Base-by-base conservation (phyloP, 129 eudicot genomes). In the Flaveria bidentis region DNA sequence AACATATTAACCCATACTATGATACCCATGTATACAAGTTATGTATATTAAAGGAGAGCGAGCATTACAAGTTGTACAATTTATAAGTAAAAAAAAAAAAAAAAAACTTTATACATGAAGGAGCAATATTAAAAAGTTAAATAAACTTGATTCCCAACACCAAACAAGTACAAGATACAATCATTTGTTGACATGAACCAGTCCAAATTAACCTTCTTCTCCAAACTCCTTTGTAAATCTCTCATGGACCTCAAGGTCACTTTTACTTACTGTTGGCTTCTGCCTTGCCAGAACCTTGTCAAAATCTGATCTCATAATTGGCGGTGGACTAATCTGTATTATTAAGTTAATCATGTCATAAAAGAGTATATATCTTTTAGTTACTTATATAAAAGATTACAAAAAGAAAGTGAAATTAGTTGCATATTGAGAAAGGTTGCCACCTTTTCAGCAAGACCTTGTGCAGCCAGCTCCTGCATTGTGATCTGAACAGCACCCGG, bases 391-490 rank as follows among this genome's bases (percentile, higher is more conserved):
- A 1, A 45, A 45, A 45, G 0, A 6, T 36, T 36, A 36, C 8
- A 36, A 5, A 28, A 28, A 28, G 0, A 28, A 33, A 36, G 41
- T 36, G 41, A 36, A 36, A 36, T 36, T 36, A 36, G 41, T 36
- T 36, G 41, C 41, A 45, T 45, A 49, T 49, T 20, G 9, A 57
- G 33, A 22, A 22, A 57, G 1, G 8, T 57, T 57, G 18, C 33
- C 73, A 93, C 98, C 98, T 90, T 75, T 45, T 96, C 80, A 23
- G 92, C 98, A 70, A 93, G 96, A 39, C 98, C 98, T 85, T 88
- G 47, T 25, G 87, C 76, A 18, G 91, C 96, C 56, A 93, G 97
- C 50, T 93, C 98, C 85, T 86, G 95, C 98, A 93, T 93, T n/a
- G 92, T 88, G 46, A 80, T 84, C 86, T 90, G 98, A 69, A 90